Evolutionary conservation across 176 grass and related monocot species (phyloP).

Genomic region (barley (Hordeum vulgare)): MorexV3_pseudomolecules_assembly NC_058524.1:56661672-56662171

Average conservation of each 20-base stretch:
- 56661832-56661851: neutral
- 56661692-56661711: slow-evolving; percentile 60
- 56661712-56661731: slow-evolving; percentile 63
- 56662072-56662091: no score
- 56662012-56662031: neutral
- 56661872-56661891: neutral
- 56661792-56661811: neutral
- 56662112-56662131: no score
- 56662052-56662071: neutral
- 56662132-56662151: no score
- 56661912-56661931: neutral
- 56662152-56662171: no score
- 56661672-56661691: slow-evolving; percentile 63
- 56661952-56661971: neutral
- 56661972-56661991: neutral
- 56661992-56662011: neutral
- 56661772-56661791: slow-evolving; percentile 17
- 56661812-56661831: neutral
- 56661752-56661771: slow-evolving; percentile 32
- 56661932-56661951: neutral
- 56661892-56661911: slow-evolving; percentile 9
- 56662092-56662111: no score
- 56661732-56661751: slow-evolving; percentile 32
- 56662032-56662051: neutral
- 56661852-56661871: neutral